These are phyloP conservation scores for Corchorus capsularis DNA, from an alignment of 345 rosid species.

Conservation along the genomic window DNA sequence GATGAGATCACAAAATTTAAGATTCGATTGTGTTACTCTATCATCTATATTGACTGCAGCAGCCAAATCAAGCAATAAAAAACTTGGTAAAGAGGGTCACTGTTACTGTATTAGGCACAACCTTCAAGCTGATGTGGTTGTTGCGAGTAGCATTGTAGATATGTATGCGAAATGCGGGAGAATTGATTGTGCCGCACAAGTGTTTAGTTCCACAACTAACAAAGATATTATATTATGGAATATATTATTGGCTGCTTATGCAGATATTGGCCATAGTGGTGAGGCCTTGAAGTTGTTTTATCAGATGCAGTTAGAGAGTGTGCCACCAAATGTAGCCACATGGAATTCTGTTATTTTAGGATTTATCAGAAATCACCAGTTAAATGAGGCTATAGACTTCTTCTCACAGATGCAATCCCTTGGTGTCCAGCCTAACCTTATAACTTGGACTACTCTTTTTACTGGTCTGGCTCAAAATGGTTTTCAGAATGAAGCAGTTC, in stretches of 20 bases:
- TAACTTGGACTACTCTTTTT: constrained; percentile 61
- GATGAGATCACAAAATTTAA: constrained; percentile 55
- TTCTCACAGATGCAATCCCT: constrained; percentile 61
- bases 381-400: constrained; percentile 58
- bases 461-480: constrained; percentile 60
- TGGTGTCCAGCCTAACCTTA: constrained; percentile 47
- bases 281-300: constrained; percentile 70
- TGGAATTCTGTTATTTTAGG: constrained; percentile 72
- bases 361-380: constrained; percentile 51
- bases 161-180: constrained; percentile 72
- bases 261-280: constrained; percentile 50
- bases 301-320: constrained; percentile 72
- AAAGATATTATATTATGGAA: constrained; percentile 68
- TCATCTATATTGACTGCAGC: constrained; percentile 61
- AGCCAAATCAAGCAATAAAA: constrained; percentile 38
- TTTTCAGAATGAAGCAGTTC: constrained; percentile 41
- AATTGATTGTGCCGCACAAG: constrained; percentile 46
- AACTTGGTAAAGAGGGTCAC: constrained; percentile 63
- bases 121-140: constrained; percentile 52
- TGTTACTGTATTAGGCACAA: constrained; percentile 66
- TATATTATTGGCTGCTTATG: constrained; percentile 61
- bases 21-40: constrained; percentile 69
- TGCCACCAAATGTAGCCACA: constrained; percentile 56
- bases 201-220: constrained; percentile 47
- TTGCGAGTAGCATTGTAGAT: constrained; percentile 47